Evolutionary conservation across 345 rosid genomes (phyloP).

Genomic region (Bruguiera parviflora): DNA sequence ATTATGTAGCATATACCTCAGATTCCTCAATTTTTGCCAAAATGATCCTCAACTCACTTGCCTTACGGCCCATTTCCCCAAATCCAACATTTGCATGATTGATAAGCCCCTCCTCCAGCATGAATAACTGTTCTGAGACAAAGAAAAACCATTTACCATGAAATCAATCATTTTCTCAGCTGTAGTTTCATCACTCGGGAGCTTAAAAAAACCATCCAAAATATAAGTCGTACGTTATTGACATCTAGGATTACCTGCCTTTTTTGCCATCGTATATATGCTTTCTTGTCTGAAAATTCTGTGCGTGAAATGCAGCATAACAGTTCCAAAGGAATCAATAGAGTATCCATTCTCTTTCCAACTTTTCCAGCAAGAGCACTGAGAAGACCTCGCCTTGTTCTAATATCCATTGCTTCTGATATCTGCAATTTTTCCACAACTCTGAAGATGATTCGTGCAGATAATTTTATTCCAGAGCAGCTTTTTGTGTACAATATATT

Average conservation of each 20-base stretch:
- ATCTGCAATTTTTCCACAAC: constrained; percentile 40
- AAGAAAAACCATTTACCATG: constrained; percentile 17
- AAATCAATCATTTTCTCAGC: constrained; percentile 2
- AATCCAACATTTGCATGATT: constrained; percentile 90
- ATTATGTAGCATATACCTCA: constrained; percentile 48
- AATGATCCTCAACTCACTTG: constrained; percentile 70
- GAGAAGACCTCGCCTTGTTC: constrained; percentile 92
- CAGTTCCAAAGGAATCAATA: constrained; percentile 83
- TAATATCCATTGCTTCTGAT: constrained; percentile 92
- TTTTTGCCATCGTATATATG: constrained; percentile 95
- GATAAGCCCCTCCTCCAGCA: constrained; percentile 93
- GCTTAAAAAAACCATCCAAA: constrained; percentile 6
- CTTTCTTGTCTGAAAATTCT: constrained; percentile 94
- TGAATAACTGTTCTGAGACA: constrained; percentile 62
- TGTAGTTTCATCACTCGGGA: constrained; percentile 12
- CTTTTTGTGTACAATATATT: too few relatives aligned
- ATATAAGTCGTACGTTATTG: background rate
- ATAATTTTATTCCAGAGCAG: too few relatives aligned
- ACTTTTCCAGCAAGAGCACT: constrained; percentile 81
- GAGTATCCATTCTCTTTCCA: constrained; percentile 92
- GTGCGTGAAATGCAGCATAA: constrained; percentile 85
- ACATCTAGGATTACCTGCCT: constrained; percentile 73
- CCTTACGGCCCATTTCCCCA: constrained; percentile 84
- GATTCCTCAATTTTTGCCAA: constrained; percentile 94
- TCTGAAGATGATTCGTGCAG: too few relatives aligned